Conservation (phyloP, 1,139 yeast genomes). For the Lodderomyces parapsilosis region DNA sequence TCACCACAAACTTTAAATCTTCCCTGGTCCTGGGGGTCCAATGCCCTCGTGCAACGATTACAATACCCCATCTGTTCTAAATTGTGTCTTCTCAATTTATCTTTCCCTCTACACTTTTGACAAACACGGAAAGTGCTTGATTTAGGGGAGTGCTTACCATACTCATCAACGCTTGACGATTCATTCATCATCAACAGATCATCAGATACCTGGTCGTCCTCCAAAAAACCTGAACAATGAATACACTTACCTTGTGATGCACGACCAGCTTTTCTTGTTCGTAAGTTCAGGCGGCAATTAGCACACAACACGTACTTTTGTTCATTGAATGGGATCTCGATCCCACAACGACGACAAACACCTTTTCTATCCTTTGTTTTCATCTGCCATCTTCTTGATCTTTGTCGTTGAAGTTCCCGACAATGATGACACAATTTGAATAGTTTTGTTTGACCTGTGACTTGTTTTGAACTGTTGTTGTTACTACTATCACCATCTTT, state of each 20-base stretch:
- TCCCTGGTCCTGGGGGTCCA: conserved; percentile 45
- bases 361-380: conserved; percentile 60
- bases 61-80: conserved; percentile 60
- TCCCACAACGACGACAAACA: conserved; percentile 65
- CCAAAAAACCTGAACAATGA: conserved; percentile 64
- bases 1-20: conserved; percentile 54
- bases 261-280: conserved; percentile 55
- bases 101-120: conserved; percentile 60
- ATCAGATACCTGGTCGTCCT: conserved; percentile 17
- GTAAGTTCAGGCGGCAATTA: conserved; percentile 52
- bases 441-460: conserved; percentile 42
- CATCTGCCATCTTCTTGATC: conserved; percentile 64
- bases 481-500: conserved; percentile 21
- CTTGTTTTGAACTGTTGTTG: conserved; percentile 23
- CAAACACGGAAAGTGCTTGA: conserved; percentile 53
- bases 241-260: conserved; percentile 67
- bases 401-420: conserved; percentile 58
- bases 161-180: conserved; percentile 10
- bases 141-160: conserved; percentile 8
- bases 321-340: conserved; percentile 48
- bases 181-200: neutral
- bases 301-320: conserved; percentile 59
- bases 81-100: conserved; percentile 53
- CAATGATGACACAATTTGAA: conserved; percentile 64
- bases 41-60: conserved; percentile 56